Evolutionary conservation across 176 grass and related monocot genomes (phyloP).

Genomic region (Saccharum spontaneum): DNA sequence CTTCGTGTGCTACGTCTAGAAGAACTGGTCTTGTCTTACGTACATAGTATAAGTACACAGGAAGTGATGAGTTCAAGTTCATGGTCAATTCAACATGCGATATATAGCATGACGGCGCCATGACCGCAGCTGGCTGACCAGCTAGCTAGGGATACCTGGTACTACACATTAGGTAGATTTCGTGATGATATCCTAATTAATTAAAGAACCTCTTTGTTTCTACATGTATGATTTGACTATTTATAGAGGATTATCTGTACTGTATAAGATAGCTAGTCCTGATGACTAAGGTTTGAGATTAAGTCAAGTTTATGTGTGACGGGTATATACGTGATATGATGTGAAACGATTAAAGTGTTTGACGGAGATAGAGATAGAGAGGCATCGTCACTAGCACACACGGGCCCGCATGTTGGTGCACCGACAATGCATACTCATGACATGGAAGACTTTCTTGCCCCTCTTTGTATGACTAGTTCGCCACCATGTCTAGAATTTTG

Average conservation of each 20-base stretch:
- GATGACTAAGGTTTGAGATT: neutral
- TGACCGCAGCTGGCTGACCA: neutral
- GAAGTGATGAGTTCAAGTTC: neutral
- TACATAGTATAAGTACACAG: neutral
- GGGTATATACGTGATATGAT: neutral
- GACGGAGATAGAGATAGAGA: neutral
- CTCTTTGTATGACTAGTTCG: constrained; percentile 36
- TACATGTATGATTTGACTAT: neutral
- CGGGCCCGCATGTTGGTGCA: constrained; percentile 50
- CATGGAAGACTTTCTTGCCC: constrained; percentile 24
- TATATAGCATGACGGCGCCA: neutral
- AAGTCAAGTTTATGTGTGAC: constrained; percentile 25
- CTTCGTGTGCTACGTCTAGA: neutral
- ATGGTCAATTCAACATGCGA: constrained; percentile 5
- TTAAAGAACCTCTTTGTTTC: neutral
- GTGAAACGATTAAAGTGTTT: neutral
- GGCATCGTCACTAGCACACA: neutral
- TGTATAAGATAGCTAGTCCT: neutral
- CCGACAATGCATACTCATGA: constrained; percentile 54
- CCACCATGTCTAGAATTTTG: constrained; percentile 46
- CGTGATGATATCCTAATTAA: neutral
- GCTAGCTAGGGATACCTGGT: neutral
- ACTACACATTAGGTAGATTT: neutral
- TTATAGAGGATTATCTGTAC: neutral
- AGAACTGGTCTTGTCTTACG: neutral